These are phyloP conservation scores for Fraxinus xanthoxyloides DNA, from an alignment of 305 asterid species.

Conservation along the genomic window DNA sequence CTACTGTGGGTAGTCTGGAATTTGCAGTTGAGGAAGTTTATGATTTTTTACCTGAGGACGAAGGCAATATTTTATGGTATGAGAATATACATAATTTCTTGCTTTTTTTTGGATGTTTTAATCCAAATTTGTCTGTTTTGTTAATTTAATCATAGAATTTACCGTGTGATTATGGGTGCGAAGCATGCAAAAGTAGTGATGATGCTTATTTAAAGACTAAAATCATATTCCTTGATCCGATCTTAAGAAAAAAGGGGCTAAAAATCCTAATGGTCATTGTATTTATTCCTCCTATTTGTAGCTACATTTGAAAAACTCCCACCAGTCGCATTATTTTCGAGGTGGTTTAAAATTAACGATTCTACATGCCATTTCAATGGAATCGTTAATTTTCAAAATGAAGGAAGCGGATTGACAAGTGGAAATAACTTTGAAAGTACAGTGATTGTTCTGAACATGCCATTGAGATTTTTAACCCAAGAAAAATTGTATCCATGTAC, in stretches of 20 bases:
- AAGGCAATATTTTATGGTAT: conserved; percentile 49
- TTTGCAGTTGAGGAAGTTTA: conserved; percentile 53
- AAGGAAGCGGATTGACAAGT: background rate
- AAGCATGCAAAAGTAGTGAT: too few relatives aligned
- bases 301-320: too few relatives aligned
- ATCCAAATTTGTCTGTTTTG: background rate
- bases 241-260: too few relatives aligned
- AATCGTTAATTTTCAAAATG: background rate
- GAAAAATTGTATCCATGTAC: background rate
- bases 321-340: too few relatives aligned
- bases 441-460: background rate
- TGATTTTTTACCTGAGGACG: conserved; percentile 25
- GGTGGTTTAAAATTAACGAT: background rate
- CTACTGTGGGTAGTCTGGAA: conserved; percentile 50
- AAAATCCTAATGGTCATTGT: too few relatives aligned
- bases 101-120: background rate
- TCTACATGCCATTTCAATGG: background rate
- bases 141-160: background rate
- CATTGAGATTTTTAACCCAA: background rate
- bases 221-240: too few relatives aligned
- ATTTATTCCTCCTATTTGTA: too few relatives aligned
- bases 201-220: too few relatives aligned
- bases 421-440: background rate
- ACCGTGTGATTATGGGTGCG: too few relatives aligned
- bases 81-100: background rate